These are phyloP conservation scores for Cicer bijugum DNA, from an alignment of 306 rosid species.

Conservation along the genomic window DNA sequence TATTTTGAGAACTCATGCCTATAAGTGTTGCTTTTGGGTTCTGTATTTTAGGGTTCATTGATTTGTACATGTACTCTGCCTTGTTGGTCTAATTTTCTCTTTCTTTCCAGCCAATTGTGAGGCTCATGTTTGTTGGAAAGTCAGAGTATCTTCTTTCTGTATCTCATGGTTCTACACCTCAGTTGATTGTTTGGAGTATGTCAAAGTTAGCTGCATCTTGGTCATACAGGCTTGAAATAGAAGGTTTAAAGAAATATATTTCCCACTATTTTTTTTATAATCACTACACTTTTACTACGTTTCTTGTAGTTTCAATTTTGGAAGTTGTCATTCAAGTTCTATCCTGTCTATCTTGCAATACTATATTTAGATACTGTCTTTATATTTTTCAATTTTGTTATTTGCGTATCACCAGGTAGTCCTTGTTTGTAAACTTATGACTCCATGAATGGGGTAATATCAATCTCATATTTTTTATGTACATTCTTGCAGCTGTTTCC, in stretches of 20 bases:
- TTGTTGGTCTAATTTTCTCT: conserved; percentile 20
- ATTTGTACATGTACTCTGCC: not conserved
- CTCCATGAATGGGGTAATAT: conserved; percentile 20
- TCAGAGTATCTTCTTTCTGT: conserved; percentile 75
- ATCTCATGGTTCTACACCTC: conserved; percentile 75
- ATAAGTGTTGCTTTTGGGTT: conserved; percentile 25
- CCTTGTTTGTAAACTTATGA: conserved; percentile 6
- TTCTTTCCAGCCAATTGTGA: conserved; percentile 66
- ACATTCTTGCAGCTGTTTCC: conserved; percentile 72
- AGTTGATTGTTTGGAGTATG: conserved; percentile 74
- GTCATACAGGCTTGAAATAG: conserved; percentile 85
- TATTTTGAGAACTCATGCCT: conserved; percentile 20
- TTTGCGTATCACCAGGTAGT: not conserved
- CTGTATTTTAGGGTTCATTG: conserved; percentile 23
- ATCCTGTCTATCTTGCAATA: conserved; percentile 10
- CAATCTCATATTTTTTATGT: conserved; percentile 38
- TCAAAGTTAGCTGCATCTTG: conserved; percentile 67
- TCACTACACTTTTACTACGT: conserved; percentile 1
- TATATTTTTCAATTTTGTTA: conserved; percentile 7
- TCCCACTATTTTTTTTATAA: conserved; percentile 4
- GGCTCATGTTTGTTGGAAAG: conserved; percentile 75
- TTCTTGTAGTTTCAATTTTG: conserved; percentile 13
- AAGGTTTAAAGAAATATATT: conserved; percentile 60
- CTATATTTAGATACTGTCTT: conserved; percentile 9
- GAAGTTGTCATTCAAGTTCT: conserved; percentile 23